phyloP scores from a whole-genome alignment of 768 basidiomycete species.

The Saitozyma podzolica region DNA sequence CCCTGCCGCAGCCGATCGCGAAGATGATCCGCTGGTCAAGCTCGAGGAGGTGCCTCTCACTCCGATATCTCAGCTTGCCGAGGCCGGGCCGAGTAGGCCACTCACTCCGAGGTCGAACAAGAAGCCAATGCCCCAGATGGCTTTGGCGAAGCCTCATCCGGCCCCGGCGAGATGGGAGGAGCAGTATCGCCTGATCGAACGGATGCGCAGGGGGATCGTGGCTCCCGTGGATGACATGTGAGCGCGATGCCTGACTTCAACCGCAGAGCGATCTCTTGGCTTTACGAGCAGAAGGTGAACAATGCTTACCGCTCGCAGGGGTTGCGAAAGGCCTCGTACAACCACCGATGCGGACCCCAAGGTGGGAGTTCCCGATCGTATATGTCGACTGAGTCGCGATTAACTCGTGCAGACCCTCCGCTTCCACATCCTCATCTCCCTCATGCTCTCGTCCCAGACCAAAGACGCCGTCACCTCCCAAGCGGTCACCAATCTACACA shows the following conservation, averaged over 20 bases:
- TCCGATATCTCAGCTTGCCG: not conserved
- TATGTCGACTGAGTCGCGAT: slow-evolving; percentile 8
- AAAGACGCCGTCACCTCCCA: slow-evolving; percentile 85
- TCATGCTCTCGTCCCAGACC: slow-evolving; percentile 95
- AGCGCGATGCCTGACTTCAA: not conserved
- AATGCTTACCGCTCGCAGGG: slow-evolving; percentile 22
- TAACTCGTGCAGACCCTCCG: slow-evolving; percentile 65
- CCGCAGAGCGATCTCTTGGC: too few relatives aligned
- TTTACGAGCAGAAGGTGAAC: not conserved
- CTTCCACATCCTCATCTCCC: slow-evolving; percentile 79
- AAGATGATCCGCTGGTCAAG: slow-evolving; percentile 2
- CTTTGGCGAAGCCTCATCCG: slow-evolving; percentile 48
- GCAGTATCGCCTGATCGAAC: slow-evolving; percentile 60
- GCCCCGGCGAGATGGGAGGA: slow-evolving; percentile 44
- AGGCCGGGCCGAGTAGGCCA: not conserved
- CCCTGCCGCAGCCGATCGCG: not conserved
- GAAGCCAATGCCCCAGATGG: slow-evolving; percentile 37
- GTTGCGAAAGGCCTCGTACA: slow-evolving; percentile 43
- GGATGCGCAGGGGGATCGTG: slow-evolving; percentile 68
- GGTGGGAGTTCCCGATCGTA: slow-evolving; percentile 3
- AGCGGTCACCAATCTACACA: slow-evolving; percentile 72
- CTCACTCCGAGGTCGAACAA: slow-evolving; percentile 32
- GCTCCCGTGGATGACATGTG: slow-evolving; percentile 81
- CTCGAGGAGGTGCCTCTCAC: slow-evolving; percentile 7
- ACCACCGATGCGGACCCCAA: slow-evolving; percentile 2